Base-by-base conservation (phyloP, 2,329 filamentous ascomycete species). In the Xylaria sp. region DNA sequence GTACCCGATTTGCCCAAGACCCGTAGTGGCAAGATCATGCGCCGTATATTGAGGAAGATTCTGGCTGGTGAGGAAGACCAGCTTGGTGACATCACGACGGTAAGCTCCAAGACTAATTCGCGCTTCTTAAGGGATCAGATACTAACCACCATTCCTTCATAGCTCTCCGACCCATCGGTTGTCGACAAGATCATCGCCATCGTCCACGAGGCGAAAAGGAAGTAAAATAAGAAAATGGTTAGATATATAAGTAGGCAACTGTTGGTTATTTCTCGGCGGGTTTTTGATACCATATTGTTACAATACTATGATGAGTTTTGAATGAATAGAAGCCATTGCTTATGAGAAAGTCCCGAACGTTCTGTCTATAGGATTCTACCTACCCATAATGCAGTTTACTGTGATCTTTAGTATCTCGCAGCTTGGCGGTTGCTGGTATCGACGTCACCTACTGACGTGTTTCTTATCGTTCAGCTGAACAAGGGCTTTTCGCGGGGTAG, bases 11-110 rank as follows among this genome's bases (percentile, higher is more conserved):
- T 99, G 73, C 96, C 96, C 77, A 98, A 99, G 90, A 99, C 96
- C 44, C 88, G 96, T 75, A 97, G 93, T 75, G 96, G 96, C 74
- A 99, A 99, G 91, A 99, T 99, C 78, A 99, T 99, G 96, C 89
- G 96, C 72, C 90, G 96, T 72, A 97, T 99, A 78, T 83, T 99
- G 84, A 89, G 96, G 77, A 99, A 99, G 93, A 97, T 99, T 78
- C 83, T 99, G 74, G 94, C 94, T 17, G 95, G 95, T 42, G 96
- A 99, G 85, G 95, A 97, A 83, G 96, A 99, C 80, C 94, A 97
- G 82, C 86, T 99, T 63, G 96, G 96, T 75, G 96, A 99, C 78
- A 97, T 87, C 42, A 93, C 92, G 23, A 98, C 96, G 74, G 93
- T 97, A 86, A 84, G 92, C 85, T 51, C 28, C 38, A 20, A 9